Conservation (phyloP, 495 filamentous ascomycete species). For the Collariella sp. region DNA sequence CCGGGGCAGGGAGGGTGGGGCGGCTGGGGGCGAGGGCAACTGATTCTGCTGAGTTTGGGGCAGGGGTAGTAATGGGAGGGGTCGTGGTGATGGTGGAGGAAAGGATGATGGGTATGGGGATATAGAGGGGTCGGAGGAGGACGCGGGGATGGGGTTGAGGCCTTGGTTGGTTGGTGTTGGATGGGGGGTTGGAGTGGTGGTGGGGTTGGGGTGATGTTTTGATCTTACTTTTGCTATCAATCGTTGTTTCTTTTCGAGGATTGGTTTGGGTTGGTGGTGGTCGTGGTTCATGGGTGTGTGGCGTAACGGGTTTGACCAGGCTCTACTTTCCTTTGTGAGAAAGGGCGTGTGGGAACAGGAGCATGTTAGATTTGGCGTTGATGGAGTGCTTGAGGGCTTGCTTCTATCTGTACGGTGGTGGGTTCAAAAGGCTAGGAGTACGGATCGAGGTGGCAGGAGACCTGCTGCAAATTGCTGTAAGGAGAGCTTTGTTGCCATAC, state of each 20-base stretch:
- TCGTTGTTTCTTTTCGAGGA: not conserved
- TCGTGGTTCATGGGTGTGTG: not conserved
- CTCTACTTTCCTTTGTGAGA: not conserved
- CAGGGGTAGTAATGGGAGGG: not conserved
- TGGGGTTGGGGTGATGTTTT: conserved; percentile 1
- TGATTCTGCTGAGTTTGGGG: not conserved
- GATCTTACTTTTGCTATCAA: not conserved
- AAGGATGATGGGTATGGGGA: not conserved
- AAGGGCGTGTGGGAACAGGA: not conserved
- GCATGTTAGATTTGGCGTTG: no score
- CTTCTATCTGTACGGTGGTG: no score
- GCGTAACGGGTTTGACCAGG: not conserved
- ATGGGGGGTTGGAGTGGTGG: not conserved
- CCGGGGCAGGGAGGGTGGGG: conserved; percentile 9
- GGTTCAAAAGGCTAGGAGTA: no score
- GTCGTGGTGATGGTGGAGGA: not conserved
- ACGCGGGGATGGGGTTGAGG: not conserved
- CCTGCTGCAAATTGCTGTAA: no score
- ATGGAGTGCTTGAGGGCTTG: not conserved
- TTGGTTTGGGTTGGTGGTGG: no score
- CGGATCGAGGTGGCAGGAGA: no score
- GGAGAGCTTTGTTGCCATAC: no score
- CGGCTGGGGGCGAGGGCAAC: not conserved
- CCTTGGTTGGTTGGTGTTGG: conserved; percentile 5
- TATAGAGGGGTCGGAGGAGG: conserved; percentile 3